Evolutionary conservation across 305 asterid genomes (phyloP), one percentile per base, ranked within the genome.

Genomic region (Solanum hybrid): DNA sequence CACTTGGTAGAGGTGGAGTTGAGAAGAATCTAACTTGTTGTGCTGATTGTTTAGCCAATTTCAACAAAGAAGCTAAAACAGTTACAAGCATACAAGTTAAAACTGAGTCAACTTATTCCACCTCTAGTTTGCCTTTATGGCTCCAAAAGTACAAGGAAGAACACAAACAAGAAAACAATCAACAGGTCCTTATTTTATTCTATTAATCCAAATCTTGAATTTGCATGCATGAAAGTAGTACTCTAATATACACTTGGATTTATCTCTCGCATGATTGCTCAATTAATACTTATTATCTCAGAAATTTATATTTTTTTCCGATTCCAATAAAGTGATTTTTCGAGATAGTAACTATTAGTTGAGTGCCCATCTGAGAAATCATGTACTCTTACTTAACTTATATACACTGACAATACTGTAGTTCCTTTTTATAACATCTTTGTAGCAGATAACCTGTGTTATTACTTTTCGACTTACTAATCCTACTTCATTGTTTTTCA

Each of bases 41-140:
- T 89, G 91, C 96, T 57, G 98, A 97, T 89, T 96, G 99, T 89
- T 89, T 92, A 84, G 91, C 92, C 20, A 96, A 93, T 92, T 96
- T 96, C 92, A 95, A 94, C 57, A 94, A 89, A 90, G 99, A 97
- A 93, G 99, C 96, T 75, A 89, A 90, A 89, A 94, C 93, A 11
- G 40, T 93, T 11, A 80, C 89, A 67, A 90, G 90, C 64, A 69
- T 29, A 79, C 89, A 28, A 29, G 86, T 85, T 61, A 91, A 91
- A 40, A 91, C 90, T 37, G 92, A 91, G 89, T 86, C 92, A 40
- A 77, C 86, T 82, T 87, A 91, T 39, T 92, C 95, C 71, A 92
- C 85, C 90, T 93, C 98, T 18, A 94, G 91, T 89, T 93, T 97
- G 94, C 99, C 99, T 33, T 90, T 94, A 77, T 97, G 99, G 99